Evolutionary conservation across 495 filamentous ascomycete genomes (phyloP).

Genomic region (Xylaria nigripes): DNA sequence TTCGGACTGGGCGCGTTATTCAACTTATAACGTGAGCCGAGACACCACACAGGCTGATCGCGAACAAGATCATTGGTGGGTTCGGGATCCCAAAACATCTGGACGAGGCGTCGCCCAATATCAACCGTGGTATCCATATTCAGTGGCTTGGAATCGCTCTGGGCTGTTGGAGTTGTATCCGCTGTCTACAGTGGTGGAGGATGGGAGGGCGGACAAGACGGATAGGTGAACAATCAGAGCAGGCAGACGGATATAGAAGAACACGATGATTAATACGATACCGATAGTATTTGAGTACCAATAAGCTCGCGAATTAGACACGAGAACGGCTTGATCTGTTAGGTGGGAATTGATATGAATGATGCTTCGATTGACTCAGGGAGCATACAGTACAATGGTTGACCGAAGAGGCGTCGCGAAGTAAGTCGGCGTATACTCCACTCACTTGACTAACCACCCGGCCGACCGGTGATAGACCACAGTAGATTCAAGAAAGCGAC

Average conservation of each 20-base stretch:
- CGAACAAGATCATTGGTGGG: slow-evolving; percentile 71
- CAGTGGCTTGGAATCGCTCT: not conserved
- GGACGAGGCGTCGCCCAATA: slow-evolving; percentile 65
- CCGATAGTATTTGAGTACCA: not conserved
- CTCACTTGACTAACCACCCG: not conserved
- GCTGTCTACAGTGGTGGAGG: not conserved
- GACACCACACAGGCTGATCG: slow-evolving; percentile 73
- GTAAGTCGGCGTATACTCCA: not conserved
- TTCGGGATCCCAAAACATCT: slow-evolving; percentile 92
- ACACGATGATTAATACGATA: not conserved
- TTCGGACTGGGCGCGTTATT: slow-evolving; percentile 22
- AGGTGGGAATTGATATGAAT: not conserved
- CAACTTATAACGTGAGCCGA: slow-evolving; percentile 67
- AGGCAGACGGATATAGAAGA: not conserved
- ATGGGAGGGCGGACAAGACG: not conserved
- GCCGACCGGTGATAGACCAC: not conserved
- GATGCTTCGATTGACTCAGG: not conserved
- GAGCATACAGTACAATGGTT: not conserved
- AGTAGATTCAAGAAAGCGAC: not conserved
- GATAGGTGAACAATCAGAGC: not conserved
- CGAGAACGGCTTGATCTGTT: not conserved
- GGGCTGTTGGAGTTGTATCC: no score
- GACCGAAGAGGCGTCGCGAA: not conserved
- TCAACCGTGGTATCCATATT: slow-evolving; percentile 38
- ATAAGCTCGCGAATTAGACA: not conserved